Conservation (phyloP, 345 rosid species). For the Eucalyptus curtisii region DNA sequence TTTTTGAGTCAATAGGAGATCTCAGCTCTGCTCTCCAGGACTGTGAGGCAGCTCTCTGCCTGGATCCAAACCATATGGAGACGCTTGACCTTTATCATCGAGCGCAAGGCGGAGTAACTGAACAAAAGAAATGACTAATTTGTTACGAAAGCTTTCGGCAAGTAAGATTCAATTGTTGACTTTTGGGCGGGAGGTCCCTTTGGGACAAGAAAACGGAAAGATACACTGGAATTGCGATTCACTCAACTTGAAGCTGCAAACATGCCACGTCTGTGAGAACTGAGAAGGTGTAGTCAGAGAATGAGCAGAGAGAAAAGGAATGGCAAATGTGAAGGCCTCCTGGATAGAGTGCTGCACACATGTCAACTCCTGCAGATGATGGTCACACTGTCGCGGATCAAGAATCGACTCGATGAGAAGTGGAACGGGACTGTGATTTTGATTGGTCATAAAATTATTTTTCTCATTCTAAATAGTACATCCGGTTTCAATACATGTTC, state of each 20-base stretch:
- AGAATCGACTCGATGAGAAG: background rate
- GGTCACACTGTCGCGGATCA: background rate
- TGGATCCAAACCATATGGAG: conserved; percentile 71
- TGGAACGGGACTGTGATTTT: background rate
- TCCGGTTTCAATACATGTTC: background rate
- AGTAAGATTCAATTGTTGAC: background rate
- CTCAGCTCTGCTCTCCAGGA: conserved; percentile 47
- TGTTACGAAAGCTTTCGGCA: background rate
- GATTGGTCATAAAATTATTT: background rate
- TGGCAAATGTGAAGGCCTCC: background rate
- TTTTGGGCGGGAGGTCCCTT: background rate
- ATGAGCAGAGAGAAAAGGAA: background rate
- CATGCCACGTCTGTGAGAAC: background rate
- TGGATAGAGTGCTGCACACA: background rate
- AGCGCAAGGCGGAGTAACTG: conserved; percentile 32
- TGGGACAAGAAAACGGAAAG: background rate
- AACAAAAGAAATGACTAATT: conserved; percentile 10
- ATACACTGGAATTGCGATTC: background rate
- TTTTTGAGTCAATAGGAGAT: conserved; percentile 73
- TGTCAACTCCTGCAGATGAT: background rate
- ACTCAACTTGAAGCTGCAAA: background rate
- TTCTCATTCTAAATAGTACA: background rate
- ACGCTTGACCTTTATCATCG: conserved; percentile 64
- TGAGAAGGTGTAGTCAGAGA: background rate
- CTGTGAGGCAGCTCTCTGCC: conserved; percentile 89